Evolutionary conservation across 495 filamentous ascomycete species (phyloP), one percentile per base, ranked within the genome.

Genomic region (Penicillium soppii): DNA sequence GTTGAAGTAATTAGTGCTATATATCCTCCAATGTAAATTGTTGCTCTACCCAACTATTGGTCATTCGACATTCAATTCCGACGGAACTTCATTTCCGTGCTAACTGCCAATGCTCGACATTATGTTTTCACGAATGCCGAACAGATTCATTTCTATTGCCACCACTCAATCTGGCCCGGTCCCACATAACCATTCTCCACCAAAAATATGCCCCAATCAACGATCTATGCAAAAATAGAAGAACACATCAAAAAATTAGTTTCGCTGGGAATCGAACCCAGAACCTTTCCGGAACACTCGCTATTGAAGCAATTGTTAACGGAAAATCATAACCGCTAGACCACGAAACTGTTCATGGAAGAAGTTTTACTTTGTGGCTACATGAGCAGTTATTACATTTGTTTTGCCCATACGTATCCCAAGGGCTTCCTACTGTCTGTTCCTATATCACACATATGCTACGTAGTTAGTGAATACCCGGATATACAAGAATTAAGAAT

Each of bases 251-350:
- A 48, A 59, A 58, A 56, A 50, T 50, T 58, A 44, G 54, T 57
- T 54, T 44, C 39, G 32, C 47, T 58, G 55, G 54, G 55, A 54
- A 58, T 58, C 50, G 55, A 58, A 58, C 55, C 54, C 55, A 58
- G 47, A 54, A 58, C 55, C 55, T 58, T 59, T 48, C 52, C 48
- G 54, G 46, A 49, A 49, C 47, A 49, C 19, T 16, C 29, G 37
- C 36, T 29, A 10, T 7, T 32, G 13, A 32, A 21, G 26, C 37
- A 49, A 32, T 49, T 49, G 47, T 49, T 49, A 49, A 49, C 47
- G 47, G 47, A 49, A 49, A 49, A 49, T 49, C 47, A 49, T 49
- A 49, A 49, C 47, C 47, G 47, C 47, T 49, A 49, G 47, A 49
- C 47, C 47, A 49, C 35, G 47, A 49, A 49, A 49, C 47, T 32